phyloP scores from a whole-genome alignment of 768 basidiomycete species.

The Cyathus striatus region DNA sequence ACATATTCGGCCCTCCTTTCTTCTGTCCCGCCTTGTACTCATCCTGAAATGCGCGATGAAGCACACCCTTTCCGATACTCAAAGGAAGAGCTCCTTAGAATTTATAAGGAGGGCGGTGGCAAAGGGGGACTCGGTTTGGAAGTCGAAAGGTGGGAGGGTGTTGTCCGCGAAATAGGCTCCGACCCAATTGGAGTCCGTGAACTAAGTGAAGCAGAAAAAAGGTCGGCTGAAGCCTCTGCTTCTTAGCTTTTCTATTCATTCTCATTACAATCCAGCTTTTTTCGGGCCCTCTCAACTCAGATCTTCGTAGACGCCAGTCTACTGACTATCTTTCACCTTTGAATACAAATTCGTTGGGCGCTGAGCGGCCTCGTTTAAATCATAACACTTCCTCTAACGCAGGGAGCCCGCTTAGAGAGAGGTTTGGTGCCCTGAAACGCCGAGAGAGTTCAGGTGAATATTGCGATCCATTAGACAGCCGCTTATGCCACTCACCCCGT shows the following conservation, averaged over 20 bases:
- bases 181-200: constrained; percentile 79
- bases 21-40: constrained; percentile 38
- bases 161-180: constrained; percentile 68
- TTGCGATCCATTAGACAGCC: constrained; percentile 4
- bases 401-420: constrained; percentile 60
- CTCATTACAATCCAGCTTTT: constrained; percentile 56
- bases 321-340: constrained; percentile 65
- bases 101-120: constrained; percentile 77
- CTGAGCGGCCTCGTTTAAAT: constrained; percentile 55
- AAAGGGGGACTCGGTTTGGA: constrained; percentile 74
- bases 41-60: constrained; percentile 55
- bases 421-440: constrained; percentile 60
- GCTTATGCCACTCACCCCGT: constrained; percentile 5
- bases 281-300: constrained; percentile 78
- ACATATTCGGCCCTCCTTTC: constrained; percentile 72
- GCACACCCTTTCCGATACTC: constrained; percentile 82
- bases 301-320: constrained; percentile 81
- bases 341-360: constrained; percentile 37
- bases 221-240: constrained; percentile 40
- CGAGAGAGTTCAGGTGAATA: constrained; percentile 65
- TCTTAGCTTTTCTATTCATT: constrained; percentile 14
- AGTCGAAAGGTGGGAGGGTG: constrained; percentile 86
- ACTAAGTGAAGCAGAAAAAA: constrained; percentile 83
- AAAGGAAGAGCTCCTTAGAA: constrained; percentile 78
- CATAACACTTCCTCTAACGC: constrained; percentile 41